A percentile compares a stretch with the other conserved stretches of the same genome.
These are phyloP conservation scores for Logfia minima DNA, from an alignment of 129 eudicot species.

Conservation along the genomic window DNA sequence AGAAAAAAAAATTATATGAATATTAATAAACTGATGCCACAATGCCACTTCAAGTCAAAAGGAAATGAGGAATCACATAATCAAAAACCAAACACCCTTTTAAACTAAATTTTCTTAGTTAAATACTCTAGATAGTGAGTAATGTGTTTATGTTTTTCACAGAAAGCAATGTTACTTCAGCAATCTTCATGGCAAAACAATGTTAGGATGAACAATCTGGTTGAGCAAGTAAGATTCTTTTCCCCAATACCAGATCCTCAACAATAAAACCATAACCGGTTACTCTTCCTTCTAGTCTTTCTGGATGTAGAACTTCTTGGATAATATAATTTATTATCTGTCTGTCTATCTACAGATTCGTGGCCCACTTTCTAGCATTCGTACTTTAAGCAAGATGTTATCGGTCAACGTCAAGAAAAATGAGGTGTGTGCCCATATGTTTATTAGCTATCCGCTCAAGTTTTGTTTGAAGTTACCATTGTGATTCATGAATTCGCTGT, in stretches of 20 bases:
- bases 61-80: neutral
- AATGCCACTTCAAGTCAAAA: neutral
- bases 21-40: neutral
- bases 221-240: constrained; percentile 82
- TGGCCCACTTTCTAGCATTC: constrained; percentile 92
- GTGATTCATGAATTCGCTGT: constrained; percentile 23
- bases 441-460: neutral
- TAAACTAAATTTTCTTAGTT: neutral
- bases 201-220: constrained; percentile 82
- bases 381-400: constrained; percentile 80
- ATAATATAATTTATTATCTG: constrained; percentile 11
- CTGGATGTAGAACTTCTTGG: constrained; percentile 13
- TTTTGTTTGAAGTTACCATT: constrained; percentile 17
- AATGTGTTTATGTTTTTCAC: constrained; percentile 29
- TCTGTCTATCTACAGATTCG: constrained; percentile 63
- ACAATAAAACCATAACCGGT: neutral
- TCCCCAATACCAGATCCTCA: constrained; percentile 1
- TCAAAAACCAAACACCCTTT: neutral
- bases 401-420: constrained; percentile 66
- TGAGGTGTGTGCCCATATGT: constrained; percentile 53
- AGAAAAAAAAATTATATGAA: neutral
- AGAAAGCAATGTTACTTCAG: constrained; percentile 93
- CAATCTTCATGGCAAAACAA: constrained; percentile 99
- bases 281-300: neutral
- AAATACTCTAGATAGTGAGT: constrained; percentile 4